phyloP scores from a whole-genome alignment of 2,329 filamentous ascomycete genomes.

The Claviceps pusilla region DNA sequence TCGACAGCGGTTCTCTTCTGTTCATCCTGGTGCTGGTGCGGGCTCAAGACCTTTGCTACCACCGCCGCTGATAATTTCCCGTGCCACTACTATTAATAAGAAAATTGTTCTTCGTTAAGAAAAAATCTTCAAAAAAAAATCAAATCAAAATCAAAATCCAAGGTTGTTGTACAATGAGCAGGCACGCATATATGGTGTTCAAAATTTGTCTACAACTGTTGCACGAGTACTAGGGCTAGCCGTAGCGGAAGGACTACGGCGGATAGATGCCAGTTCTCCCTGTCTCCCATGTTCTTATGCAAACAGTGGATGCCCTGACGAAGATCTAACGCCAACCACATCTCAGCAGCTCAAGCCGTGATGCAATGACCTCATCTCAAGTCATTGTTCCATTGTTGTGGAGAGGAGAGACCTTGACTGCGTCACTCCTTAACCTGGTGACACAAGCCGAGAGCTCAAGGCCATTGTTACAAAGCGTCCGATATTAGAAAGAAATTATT shows the following conservation, averaged over 20 bases:
- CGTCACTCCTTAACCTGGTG: neutral
- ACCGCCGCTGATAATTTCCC: neutral
- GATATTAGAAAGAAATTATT: neutral
- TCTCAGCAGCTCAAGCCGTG: neutral
- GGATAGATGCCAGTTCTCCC: neutral
- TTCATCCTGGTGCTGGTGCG: no score
- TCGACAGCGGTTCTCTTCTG: neutral
- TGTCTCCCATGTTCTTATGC: neutral
- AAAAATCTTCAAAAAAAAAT: no score
- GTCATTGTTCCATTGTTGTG: neutral
- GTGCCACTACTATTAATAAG: no score
- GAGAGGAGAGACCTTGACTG: neutral
- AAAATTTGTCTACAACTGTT: neutral
- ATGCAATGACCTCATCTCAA: slow-evolving; percentile 8
- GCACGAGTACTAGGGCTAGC: neutral
- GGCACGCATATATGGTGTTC: neutral
- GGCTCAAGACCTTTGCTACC: neutral
- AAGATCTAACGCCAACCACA: slow-evolving; percentile 4
- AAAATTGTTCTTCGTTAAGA: no score
- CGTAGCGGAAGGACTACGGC: neutral
- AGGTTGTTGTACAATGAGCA: neutral
- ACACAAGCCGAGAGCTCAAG: neutral
- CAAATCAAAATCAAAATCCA: neutral
- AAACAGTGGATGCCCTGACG: slow-evolving; percentile 4
- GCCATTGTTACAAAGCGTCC: neutral